These are phyloP conservation scores for Cryptosporidium felis DNA, from an alignment of 169 alveolate species.

Conservation along the genomic window DNA sequence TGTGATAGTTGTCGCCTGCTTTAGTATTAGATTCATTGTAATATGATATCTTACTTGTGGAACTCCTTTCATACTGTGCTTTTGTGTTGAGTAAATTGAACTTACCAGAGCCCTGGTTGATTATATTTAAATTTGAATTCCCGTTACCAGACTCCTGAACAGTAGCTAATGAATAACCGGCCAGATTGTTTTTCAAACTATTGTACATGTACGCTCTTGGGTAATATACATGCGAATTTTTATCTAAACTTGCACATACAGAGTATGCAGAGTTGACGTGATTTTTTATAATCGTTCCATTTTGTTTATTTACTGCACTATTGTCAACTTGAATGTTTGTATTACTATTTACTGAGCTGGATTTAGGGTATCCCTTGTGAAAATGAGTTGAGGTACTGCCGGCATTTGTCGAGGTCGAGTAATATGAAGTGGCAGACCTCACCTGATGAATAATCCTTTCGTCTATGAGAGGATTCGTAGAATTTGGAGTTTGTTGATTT, in stretches of 20 bases:
- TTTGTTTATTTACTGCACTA: neutral
- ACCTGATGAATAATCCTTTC: conserved; percentile 41
- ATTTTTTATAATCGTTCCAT: conserved; percentile 12
- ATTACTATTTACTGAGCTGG: neutral
- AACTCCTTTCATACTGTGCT: neutral
- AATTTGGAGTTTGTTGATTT: neutral
- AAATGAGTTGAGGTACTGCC: neutral
- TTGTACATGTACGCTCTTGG: conserved; percentile 62
- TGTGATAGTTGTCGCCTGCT: too few relatives aligned
- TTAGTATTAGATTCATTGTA: neutral
- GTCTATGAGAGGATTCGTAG: neutral
- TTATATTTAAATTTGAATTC: neutral
- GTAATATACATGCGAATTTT: conserved; percentile 37
- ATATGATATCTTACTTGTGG: conserved; percentile 8
- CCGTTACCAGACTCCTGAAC: neutral
- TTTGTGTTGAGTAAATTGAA: neutral
- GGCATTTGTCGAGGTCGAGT: neutral
- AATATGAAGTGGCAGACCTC: conserved; percentile 46
- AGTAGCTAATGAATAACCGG: neutral
- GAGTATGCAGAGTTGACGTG: neutral
- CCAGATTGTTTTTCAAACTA: neutral
- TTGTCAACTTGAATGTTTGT: neutral
- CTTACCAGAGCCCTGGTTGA: neutral
- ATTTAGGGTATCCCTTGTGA: neutral
- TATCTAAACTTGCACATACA: neutral